A percentile compares a stretch with the other conserved stretches of the same genome.
These are phyloP conservation scores for Chrysochromulina parva DNA, from an alignment of 78 protist species.

Conservation along the genomic window DNA sequence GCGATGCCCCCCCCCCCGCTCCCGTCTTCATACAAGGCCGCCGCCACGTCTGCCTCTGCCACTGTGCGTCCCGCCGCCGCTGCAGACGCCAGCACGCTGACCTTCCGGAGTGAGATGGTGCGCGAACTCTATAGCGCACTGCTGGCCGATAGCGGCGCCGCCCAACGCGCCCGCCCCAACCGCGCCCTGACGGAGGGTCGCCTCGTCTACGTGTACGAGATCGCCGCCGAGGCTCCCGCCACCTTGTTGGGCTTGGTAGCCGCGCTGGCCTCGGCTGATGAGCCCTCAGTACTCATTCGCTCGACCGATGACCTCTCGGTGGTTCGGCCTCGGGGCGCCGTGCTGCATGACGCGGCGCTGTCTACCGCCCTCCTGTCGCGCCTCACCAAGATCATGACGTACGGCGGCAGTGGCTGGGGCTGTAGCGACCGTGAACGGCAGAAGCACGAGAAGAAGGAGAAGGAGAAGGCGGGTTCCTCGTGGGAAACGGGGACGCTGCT, in stretches of 20 bases:
- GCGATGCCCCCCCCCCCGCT: too few relatives aligned
- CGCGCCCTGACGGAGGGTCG: not conserved
- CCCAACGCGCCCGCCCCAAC: not conserved
- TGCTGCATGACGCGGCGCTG: too few relatives aligned
- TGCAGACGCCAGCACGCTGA: too few relatives aligned
- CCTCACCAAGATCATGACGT: not conserved
- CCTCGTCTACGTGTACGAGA: not conserved
- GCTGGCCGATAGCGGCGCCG: not conserved
- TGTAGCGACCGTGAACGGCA: too few relatives aligned
- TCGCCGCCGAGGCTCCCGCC: not conserved
- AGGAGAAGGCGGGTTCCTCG: not conserved
- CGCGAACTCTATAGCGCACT: not conserved
- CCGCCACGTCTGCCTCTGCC: too few relatives aligned
- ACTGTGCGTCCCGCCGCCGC: too few relatives aligned
- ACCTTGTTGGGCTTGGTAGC: not conserved
- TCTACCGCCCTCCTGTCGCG: too few relatives aligned
- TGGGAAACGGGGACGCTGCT: not conserved
- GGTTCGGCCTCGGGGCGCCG: too few relatives aligned
- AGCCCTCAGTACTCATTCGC: too few relatives aligned
- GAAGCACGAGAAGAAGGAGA: not conserved
- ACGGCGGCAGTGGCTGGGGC: not conserved
- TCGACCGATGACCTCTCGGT: too few relatives aligned
- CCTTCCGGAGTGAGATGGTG: not conserved
- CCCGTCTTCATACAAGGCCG: too few relatives aligned
- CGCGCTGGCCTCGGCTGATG: too few relatives aligned